Conservation (phyloP, 2,329 filamentous ascomycete species). For the Ceratocystis lukuohia region DNA sequence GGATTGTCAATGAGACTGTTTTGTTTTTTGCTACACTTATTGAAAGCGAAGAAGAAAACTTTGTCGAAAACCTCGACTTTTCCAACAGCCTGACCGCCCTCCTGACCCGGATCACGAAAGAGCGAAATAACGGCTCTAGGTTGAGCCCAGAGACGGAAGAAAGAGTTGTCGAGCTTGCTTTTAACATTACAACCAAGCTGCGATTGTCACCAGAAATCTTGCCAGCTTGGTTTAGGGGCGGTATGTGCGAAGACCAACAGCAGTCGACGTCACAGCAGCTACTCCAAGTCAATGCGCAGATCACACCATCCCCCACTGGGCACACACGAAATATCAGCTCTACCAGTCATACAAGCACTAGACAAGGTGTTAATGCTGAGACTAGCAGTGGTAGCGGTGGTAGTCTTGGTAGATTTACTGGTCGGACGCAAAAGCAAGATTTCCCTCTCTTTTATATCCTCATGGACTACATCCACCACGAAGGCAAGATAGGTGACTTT, state of each 20-base stretch:
- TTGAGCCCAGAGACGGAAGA: constrained; percentile 71
- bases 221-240: constrained; percentile 76
- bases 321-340: constrained; percentile 21
- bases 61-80: constrained; percentile 76
- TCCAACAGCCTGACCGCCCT: constrained; percentile 79
- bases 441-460: constrained; percentile 93
- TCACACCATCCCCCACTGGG: background rate
- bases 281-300: background rate
- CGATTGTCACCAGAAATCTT: constrained; percentile 75
- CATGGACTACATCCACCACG: constrained; percentile 92
- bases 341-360: constrained; percentile 13
- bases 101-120: constrained; percentile 62
- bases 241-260: constrained; percentile 25
- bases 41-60: constrained; percentile 92
- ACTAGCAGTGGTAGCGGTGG: constrained; percentile 33
- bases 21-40: constrained; percentile 81
- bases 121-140: constrained; percentile 48
- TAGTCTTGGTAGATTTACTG: constrained; percentile 65
- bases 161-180: constrained; percentile 80
- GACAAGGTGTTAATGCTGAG: constrained; percentile 4
- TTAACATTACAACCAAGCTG: constrained; percentile 95
- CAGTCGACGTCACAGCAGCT: constrained; percentile 18
- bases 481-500: constrained; percentile 90
- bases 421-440: constrained; percentile 75
- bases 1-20: constrained; percentile 72